These are phyloP conservation scores for Alternaria triticimaculans DNA, from an alignment of 2,329 filamentous ascomycete genomes.

Conservation along the genomic window DNA sequence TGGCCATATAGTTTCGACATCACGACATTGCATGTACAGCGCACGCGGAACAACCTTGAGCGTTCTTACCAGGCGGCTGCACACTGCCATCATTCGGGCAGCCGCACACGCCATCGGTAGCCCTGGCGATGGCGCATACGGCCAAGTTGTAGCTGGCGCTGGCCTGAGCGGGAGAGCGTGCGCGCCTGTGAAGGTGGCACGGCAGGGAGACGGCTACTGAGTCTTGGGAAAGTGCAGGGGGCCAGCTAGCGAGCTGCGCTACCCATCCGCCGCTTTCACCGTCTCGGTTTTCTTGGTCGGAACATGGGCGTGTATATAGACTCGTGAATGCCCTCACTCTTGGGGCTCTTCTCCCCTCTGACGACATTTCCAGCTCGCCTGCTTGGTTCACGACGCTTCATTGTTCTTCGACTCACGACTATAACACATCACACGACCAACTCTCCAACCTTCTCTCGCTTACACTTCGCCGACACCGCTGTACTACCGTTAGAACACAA, in stretches of 20 bases:
- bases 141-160: conserved; percentile 14
- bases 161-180: conserved; percentile 12
- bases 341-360: conserved; percentile 27
- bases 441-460: conserved; percentile 1
- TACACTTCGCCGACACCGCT: conserved; percentile 10
- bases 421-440: not conserved
- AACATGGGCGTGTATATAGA: conserved; percentile 27
- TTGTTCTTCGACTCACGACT: not conserved
- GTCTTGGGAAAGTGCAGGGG: conserved; percentile 10
- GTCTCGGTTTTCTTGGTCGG: conserved; percentile 28
- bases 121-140: conserved; percentile 3
- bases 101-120: conserved; percentile 15
- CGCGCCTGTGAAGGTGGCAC: conserved; percentile 19
- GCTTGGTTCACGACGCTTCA: conserved; percentile 1
- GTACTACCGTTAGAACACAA: conserved; percentile 7
- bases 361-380: conserved; percentile 13
- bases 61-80: not conserved
- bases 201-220: conserved; percentile 30
- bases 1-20: not conserved
- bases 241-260: conserved; percentile 27
- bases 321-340: conserved; percentile 21
- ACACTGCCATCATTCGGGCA: conserved; percentile 3
- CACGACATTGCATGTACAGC: not conserved
- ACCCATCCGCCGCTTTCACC: conserved; percentile 34
- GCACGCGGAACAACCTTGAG: not conserved